Evolutionary conservation across 352 stramenopile genomes (phyloP).

Genomic region (Elongisporangium undulatum): DNA sequence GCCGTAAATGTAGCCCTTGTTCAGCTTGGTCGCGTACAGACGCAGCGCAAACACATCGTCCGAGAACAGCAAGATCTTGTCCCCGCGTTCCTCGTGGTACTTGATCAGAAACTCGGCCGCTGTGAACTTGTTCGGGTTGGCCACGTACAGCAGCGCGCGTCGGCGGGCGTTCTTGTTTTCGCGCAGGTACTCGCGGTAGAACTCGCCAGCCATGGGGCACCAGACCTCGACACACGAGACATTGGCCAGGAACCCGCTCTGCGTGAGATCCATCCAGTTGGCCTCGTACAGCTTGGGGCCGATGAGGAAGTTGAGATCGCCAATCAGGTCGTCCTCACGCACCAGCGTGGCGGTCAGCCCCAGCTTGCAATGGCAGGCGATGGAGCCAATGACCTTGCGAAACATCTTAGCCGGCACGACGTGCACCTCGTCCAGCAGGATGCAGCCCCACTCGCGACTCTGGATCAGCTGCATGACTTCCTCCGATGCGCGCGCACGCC

Average conservation of each 20-base stretch:
- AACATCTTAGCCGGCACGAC: constrained; percentile 99
- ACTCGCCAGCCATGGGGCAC: constrained; percentile 98
- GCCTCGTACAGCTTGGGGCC: constrained; percentile 95
- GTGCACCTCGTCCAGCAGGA: constrained; percentile 97
- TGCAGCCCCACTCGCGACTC: constrained; percentile 97
- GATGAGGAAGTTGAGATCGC: constrained; percentile 99
- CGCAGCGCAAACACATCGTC: constrained; percentile 97
- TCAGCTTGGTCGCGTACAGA: constrained; percentile 90
- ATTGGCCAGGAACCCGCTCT: constrained; percentile 96
- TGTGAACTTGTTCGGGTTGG: constrained; percentile 99
- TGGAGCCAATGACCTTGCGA: constrained; percentile 90
- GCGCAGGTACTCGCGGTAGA: constrained; percentile 92
- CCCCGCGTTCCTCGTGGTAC: constrained; percentile 96
- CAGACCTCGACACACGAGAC: constrained; percentile 98
- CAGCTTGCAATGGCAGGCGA: constrained; percentile 97
- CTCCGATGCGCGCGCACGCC: constrained; percentile 88
- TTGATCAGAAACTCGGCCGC: constrained; percentile 95
- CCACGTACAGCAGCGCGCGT: constrained; percentile 97
- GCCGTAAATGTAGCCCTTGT: constrained; percentile 95
- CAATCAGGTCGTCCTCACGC: constrained; percentile 98
- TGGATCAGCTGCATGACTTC: constrained; percentile 97
- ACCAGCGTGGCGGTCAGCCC: constrained; percentile 99
- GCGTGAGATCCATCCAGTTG: constrained; percentile 99
- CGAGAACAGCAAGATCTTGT: constrained; percentile 99
- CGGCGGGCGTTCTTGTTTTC: constrained; percentile 85